phyloP scores from a whole-genome alignment of 352 stramenopile species.

The Phytopythium sindhum region DNA sequence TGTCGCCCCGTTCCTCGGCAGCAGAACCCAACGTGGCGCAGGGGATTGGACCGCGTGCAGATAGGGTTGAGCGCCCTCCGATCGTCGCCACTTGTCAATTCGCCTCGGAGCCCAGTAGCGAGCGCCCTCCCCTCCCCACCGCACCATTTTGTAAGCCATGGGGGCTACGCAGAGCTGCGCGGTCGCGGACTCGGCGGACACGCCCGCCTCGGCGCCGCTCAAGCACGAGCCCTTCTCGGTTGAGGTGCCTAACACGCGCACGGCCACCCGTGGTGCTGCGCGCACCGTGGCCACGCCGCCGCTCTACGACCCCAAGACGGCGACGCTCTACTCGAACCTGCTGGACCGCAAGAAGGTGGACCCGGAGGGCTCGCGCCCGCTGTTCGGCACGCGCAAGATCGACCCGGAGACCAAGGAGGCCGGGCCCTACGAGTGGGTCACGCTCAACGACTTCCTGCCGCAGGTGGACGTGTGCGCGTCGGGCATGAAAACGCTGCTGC shows the following conservation, averaged over 20 bases:
- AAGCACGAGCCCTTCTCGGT: slow-evolving; percentile 20
- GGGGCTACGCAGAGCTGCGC: slow-evolving; percentile 3
- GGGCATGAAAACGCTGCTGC: slow-evolving; percentile 33
- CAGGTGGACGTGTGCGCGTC: slow-evolving; percentile 39
- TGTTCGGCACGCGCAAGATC: slow-evolving; percentile 51
- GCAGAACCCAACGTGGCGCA: neutral
- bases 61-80: neutral
- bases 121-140: neutral
- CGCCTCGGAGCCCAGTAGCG: neutral
- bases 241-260: slow-evolving; percentile 20
- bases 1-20: neutral
- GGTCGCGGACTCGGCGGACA: slow-evolving; percentile 8
- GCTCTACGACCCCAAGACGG: slow-evolving; percentile 27
- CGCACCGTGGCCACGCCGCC: slow-evolving; percentile 18
- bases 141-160: slow-evolving; percentile 1
- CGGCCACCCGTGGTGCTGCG: slow-evolving; percentile 22
- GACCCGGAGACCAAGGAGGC: slow-evolving; percentile 32
- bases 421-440: slow-evolving; percentile 55
- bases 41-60: neutral
- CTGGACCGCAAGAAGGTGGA: slow-evolving; percentile 34
- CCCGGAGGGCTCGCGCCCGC: slow-evolving; percentile 40
- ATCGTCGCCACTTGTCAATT: neutral
- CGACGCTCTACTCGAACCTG: slow-evolving; percentile 58
- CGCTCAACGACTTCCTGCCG: slow-evolving; percentile 50
- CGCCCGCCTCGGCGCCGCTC: slow-evolving; percentile 18